Conservation (phyloP, 192 early-diverging fungal species). For the Mortierella claussenii region DNA sequence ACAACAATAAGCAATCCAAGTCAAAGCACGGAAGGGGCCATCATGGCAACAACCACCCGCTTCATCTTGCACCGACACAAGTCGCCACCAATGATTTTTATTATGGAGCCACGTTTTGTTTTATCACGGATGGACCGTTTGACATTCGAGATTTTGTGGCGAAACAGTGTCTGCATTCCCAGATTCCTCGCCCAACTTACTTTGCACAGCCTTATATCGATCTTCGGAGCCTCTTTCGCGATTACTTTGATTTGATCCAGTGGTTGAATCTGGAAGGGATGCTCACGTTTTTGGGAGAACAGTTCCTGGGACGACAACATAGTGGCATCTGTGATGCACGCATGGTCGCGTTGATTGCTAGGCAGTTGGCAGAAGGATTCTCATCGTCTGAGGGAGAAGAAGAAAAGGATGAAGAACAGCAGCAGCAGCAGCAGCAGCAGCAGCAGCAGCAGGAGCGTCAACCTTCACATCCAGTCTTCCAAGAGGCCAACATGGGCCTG, state of each 20-base stretch:
- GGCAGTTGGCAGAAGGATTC: slow-evolving; percentile 59
- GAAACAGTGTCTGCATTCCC: slow-evolving; percentile 73
- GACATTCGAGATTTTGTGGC: slow-evolving; percentile 87
- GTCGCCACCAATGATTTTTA: slow-evolving; percentile 29
- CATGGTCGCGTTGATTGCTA: slow-evolving; percentile 80
- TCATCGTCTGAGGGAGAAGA: too few species aligned
- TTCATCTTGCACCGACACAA: neutral
- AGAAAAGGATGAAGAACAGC: too few species aligned
- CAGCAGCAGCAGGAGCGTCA: too few species aligned
- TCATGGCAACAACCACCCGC: neutral
- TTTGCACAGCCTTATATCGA: slow-evolving; percentile 72
- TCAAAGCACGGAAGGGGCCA: neutral
- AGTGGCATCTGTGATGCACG: slow-evolving; percentile 85
- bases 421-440: too few species aligned
- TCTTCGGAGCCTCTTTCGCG: slow-evolving; percentile 65
- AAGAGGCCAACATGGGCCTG: slow-evolving; percentile 8
- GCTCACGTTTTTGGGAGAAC: slow-evolving; percentile 67
- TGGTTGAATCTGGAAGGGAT: slow-evolving; percentile 70
- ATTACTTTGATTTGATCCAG: slow-evolving; percentile 59
- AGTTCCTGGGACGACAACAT: slow-evolving; percentile 80
- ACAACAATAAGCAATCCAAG: slow-evolving; percentile 2
- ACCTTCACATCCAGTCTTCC: slow-evolving; percentile 22
- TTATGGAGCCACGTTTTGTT: slow-evolving; percentile 32
- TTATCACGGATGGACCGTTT: slow-evolving; percentile 73
- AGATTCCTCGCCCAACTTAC: slow-evolving; percentile 69